phyloP scores from a whole-genome alignment of 805 yeast genomes.

The Monosporozyma unispora region DNA sequence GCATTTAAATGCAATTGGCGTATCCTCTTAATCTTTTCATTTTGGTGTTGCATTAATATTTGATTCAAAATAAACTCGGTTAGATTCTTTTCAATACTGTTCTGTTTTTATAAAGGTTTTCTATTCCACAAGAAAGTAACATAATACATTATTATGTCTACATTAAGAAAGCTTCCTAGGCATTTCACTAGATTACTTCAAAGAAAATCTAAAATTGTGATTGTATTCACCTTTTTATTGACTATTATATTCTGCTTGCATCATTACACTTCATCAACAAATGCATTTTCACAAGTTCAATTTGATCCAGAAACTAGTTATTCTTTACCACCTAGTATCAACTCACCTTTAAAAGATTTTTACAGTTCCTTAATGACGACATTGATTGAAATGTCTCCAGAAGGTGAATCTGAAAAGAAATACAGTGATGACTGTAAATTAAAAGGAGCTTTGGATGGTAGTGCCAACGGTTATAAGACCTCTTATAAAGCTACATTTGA shows the following conservation, averaged over 20 bases:
- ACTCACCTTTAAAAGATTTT: neutral
- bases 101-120: too few relatives aligned
- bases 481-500: conserved; percentile 16
- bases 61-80: too few relatives aligned
- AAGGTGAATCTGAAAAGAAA: conserved; percentile 15
- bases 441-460: conserved; percentile 16
- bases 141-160: neutral
- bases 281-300: neutral
- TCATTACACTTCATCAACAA: neutral
- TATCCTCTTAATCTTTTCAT: too few relatives aligned
- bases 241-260: neutral
- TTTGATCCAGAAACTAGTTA: neutral
- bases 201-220: neutral
- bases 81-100: too few relatives aligned
- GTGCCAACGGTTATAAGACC: conserved; percentile 14
- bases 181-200: neutral
- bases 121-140: too few relatives aligned
- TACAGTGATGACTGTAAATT: conserved; percentile 14
- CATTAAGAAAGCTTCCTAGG: neutral
- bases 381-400: conserved; percentile 11
- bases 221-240: neutral
- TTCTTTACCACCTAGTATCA: too few relatives aligned
- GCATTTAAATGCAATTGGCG: too few relatives aligned
- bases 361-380: neutral
- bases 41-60: too few relatives aligned